Base-by-base conservation (phyloP, 176 grass and related monocot species). In the Metroxylon sagu region DNA sequence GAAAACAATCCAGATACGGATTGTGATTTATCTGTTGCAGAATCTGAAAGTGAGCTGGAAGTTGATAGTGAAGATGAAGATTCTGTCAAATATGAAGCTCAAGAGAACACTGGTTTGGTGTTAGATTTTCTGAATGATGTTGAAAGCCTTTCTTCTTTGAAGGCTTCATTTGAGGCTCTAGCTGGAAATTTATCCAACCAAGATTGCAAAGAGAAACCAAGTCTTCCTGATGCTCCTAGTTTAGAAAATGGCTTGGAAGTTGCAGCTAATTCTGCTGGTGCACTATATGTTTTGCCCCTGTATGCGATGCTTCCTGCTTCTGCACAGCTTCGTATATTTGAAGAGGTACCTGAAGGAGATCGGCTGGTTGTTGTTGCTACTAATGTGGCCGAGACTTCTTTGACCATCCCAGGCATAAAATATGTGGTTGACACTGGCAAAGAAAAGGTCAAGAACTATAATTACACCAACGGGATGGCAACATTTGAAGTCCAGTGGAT, bases 401-500 rank as follows among this genome's bases (percentile, higher is more conserved):
- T 98, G 79, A 98, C 87, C 16, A 98, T 92, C 66, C 87, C 87
- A 18, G 84, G 93, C 28, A 98, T 98, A 81, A 89, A 80, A 50
- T 98, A 98, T 83, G 79, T 98, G 30, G 76, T 98, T 4, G 93
- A 98, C 70, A 98, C 93, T 49, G 93, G 93, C 48, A 98, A 98
- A 85, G 76, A 85, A 87, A 98, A 92, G 70, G 80, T 92, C 61
- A 98, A 98, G 78, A 89, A 83, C 61, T 98, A 92, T 31, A 62
- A 83, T 52, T 79, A 88, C 81, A 65, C 76, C 50, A 88, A 76
- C 55, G 87, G 93, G 26, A 87, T 81, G 66, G 80, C 87, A 65
- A 79, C 70, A 39, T 98, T 92, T 73, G 93, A 98, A 74, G 54
- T 98, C 50, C 71, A 52, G 48, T 98, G 93, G 93, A 98, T 98